phyloP scores from a whole-genome alignment of 352 stramenopile genomes.

The Phytophthora quininea region DNA sequence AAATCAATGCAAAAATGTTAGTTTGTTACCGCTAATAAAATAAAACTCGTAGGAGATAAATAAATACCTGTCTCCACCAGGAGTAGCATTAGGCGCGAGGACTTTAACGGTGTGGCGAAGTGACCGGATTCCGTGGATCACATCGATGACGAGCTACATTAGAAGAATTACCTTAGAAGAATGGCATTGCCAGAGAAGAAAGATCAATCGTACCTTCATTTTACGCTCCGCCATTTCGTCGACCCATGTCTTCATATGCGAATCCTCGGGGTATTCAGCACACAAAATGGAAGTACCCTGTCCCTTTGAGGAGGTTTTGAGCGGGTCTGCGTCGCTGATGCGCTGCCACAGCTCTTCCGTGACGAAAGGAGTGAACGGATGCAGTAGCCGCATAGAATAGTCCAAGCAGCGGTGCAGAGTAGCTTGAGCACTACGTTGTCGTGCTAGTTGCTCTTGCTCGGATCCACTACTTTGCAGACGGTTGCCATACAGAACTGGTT shows the following conservation, averaged over 20 bases:
- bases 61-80: conserved; percentile 33
- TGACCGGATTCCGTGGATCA: conserved; percentile 95
- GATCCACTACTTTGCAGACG: conserved; percentile 44
- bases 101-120: conserved; percentile 85
- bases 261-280: conserved; percentile 83
- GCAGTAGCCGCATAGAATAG: conserved; percentile 95
- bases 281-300: conserved; percentile 70
- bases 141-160: conserved; percentile 73
- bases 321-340: conserved; percentile 59
- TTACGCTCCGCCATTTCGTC: conserved; percentile 85
- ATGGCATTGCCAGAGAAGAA: not conserved
- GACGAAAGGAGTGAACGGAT: conserved; percentile 99
- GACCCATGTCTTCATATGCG: conserved; percentile 77
- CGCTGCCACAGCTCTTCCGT: conserved; percentile 99
- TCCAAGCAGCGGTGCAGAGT: conserved; percentile 96
- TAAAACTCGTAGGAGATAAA: not conserved
- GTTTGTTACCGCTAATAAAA: not conserved
- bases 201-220: conserved; percentile 71
- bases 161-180: not conserved
- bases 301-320: conserved; percentile 15
- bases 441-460: conserved; percentile 52
- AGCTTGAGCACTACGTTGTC: conserved; percentile 84
- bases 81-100: conserved; percentile 52
- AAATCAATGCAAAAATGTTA: not conserved
- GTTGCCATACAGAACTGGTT: conserved; percentile 81